Conservation (phyloP, 2,329 filamentous ascomycete genomes). For the Waltergamsia citrina region DNA sequence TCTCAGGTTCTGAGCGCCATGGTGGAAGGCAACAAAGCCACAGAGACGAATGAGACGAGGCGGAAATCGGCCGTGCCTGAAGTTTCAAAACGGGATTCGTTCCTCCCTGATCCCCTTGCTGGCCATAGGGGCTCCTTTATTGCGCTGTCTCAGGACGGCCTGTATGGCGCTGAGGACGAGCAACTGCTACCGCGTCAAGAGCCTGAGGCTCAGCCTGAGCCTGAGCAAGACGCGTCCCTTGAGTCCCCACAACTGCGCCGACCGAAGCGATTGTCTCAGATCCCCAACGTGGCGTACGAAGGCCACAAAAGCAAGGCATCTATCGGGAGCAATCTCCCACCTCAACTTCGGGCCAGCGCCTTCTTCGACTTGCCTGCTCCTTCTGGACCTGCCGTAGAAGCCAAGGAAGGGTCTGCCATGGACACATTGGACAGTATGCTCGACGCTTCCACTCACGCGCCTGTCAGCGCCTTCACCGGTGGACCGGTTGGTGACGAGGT, state of each 20-base stretch:
- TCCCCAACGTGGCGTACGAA: too few relatives aligned
- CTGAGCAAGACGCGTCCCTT: slow-evolving; percentile 1
- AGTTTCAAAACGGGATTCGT: slow-evolving; percentile 20
- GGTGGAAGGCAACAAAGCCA: slow-evolving; percentile 15
- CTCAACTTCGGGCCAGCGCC: slow-evolving; percentile 80
- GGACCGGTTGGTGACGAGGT: slow-evolving; percentile 67
- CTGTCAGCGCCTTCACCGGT: slow-evolving; percentile 81
- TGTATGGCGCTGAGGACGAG: slow-evolving; percentile 5
- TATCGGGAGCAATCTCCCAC: slow-evolving; percentile 44
- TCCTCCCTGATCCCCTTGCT: slow-evolving; percentile 37
- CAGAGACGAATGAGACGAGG: slow-evolving; percentile 5
- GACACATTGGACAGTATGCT: slow-evolving; percentile 86
- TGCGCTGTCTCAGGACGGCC: slow-evolving; percentile 15
- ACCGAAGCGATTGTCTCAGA: slow-evolving; percentile 21
- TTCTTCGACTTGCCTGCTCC: slow-evolving; percentile 75
- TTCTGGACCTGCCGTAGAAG: slow-evolving; percentile 38
- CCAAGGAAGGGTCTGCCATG: slow-evolving; percentile 74
- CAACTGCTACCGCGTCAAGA: neutral
- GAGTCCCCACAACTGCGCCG: slow-evolving; percentile 15
- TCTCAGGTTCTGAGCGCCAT: slow-evolving; percentile 64
- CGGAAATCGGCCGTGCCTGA: slow-evolving; percentile 13
- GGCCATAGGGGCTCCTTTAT: slow-evolving; percentile 24
- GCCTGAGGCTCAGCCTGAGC: neutral
- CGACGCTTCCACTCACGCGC: slow-evolving; percentile 78
- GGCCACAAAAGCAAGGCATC: slow-evolving; percentile 22